Evolutionary conservation across 2,329 filamentous ascomycete genomes (phyloP).

Genomic region (Aureobasidium sp.): DNA sequence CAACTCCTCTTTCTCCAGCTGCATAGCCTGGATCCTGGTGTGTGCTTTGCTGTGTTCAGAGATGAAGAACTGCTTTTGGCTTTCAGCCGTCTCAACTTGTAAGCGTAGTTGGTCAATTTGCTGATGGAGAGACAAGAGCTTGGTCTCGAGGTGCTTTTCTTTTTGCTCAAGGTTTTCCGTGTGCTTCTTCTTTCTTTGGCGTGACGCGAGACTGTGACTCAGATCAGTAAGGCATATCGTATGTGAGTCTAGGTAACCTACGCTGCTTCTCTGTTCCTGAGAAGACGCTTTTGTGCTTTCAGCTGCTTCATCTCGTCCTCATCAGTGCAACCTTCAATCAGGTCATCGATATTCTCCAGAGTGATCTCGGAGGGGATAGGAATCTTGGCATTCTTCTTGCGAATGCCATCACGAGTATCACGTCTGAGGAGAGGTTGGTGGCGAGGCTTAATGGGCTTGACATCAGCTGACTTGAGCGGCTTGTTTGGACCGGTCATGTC

Average conservation of each 20-base stretch:
- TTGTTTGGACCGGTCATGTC: constrained; percentile 44
- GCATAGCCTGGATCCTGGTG: constrained; percentile 67
- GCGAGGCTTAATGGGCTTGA: constrained; percentile 41
- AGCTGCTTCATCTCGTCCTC: constrained; percentile 95
- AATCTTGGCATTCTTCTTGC: constrained; percentile 98
- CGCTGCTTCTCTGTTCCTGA: constrained; percentile 95
- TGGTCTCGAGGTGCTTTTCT: constrained; percentile 80
- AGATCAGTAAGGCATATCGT: constrained; percentile 18
- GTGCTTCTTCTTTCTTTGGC: constrained; percentile 96
- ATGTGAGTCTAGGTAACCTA: constrained; percentile 40
- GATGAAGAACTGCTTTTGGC: constrained; percentile 42
- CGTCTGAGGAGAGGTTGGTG: constrained; percentile 58
- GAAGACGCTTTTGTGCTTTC: constrained; percentile 93
- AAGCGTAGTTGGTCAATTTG: constrained; percentile 62
- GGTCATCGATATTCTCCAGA: constrained; percentile 85
- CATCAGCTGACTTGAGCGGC: constrained; percentile 27
- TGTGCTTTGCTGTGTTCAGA: constrained; percentile 67
- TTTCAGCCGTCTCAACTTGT: constrained; percentile 31
- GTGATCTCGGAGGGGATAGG: constrained; percentile 93
- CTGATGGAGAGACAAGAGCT: constrained; percentile 73
- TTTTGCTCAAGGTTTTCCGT: constrained; percentile 94
- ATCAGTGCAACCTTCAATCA: constrained; percentile 81
- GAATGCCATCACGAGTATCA: constrained; percentile 65
- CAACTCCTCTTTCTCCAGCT: constrained; percentile 85
- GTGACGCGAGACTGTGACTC: constrained; percentile 70